Conservation (phyloP, 2,329 filamentous ascomycete genomes). For the Ophiostoma ips region DNA sequence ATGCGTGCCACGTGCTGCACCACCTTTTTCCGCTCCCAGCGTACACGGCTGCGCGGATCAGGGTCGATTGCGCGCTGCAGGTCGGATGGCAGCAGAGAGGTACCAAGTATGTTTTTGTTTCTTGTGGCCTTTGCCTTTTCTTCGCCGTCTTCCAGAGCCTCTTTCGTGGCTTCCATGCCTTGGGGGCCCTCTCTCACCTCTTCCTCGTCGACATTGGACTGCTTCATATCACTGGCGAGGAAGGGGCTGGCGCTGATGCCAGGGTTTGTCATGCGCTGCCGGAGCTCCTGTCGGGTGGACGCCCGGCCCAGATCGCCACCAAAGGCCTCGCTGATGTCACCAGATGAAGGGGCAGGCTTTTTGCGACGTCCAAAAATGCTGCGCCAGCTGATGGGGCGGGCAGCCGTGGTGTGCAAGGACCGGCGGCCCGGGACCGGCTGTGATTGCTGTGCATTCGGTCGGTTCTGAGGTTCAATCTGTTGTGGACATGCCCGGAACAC, state of each 20-base stretch:
- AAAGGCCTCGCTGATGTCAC: constrained; percentile 5
- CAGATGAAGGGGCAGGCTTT: constrained; percentile 8
- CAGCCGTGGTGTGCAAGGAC: constrained; percentile 9
- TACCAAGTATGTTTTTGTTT: constrained; percentile 12
- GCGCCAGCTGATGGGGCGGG: constrained; percentile 10
- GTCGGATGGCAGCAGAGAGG: constrained; percentile 30
- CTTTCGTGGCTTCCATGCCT: neutral
- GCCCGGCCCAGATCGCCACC: constrained; percentile 18
- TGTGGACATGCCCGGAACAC: constrained; percentile 2
- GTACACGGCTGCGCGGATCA: constrained; percentile 52
- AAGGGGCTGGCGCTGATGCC: constrained; percentile 39
- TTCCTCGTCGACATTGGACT: constrained; percentile 26
- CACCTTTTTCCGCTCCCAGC: constrained; percentile 75
- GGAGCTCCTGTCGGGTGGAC: constrained; percentile 24
- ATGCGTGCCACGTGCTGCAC: constrained; percentile 58
- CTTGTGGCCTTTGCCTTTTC: neutral
- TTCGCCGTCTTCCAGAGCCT: neutral
- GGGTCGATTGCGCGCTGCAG: constrained; percentile 60
- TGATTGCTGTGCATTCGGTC: neutral
- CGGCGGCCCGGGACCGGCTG: neutral
- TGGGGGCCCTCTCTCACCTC: constrained; percentile 14
- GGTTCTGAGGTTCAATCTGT: neutral
- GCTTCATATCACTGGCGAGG: constrained; percentile 43
- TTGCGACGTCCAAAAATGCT: constrained; percentile 16
- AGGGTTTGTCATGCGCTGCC: constrained; percentile 30